Evolutionary conservation across 371 early-diverging fungal species (phyloP).

Genomic region (Saksenaea vasiformis): DNA sequence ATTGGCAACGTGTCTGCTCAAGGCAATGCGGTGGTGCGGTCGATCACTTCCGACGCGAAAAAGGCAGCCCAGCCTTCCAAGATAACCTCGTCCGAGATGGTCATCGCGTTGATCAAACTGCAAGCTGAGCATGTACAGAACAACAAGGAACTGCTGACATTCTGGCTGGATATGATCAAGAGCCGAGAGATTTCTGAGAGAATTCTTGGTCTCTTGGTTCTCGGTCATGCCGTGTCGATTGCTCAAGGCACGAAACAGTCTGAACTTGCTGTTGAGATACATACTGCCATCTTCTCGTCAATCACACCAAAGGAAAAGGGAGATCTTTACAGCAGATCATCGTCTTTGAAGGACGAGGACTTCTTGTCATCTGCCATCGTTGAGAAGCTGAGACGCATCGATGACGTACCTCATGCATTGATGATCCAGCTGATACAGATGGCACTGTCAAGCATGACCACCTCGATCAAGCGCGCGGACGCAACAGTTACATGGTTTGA

Average conservation of each 20-base stretch:
- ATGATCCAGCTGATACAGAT: slow-evolving; percentile 21
- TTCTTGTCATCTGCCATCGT: not conserved
- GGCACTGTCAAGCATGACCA: slow-evolving; percentile 7
- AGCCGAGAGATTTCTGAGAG: slow-evolving; percentile 17
- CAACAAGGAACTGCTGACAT: slow-evolving; percentile 7
- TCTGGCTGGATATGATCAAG: slow-evolving; percentile 38
- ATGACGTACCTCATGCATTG: slow-evolving; percentile 9
- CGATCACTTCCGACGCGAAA: slow-evolving; percentile 20
- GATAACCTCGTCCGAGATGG: slow-evolving; percentile 5
- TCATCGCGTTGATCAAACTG: slow-evolving; percentile 31
- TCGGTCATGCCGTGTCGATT: slow-evolving; percentile 16
- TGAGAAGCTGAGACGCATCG: slow-evolving; percentile 22
- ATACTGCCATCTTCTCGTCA: not conserved
- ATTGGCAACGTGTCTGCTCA: not conserved
- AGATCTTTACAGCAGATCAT: not conserved
- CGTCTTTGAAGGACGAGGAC: not conserved
- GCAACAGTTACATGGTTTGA: not conserved
- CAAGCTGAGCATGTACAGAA: slow-evolving; percentile 31
- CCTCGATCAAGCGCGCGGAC: not conserved
- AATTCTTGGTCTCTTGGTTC: slow-evolving; percentile 34
- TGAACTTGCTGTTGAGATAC: not conserved
- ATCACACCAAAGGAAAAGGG: not conserved
- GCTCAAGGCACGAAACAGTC: not conserved
- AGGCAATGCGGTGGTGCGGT: slow-evolving; percentile 3
- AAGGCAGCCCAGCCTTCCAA: slow-evolving; percentile 9